Evolutionary conservation across 2,329 filamentous ascomycete genomes (phyloP).

Genomic region (Pseudogymnoascus sp.): DNA sequence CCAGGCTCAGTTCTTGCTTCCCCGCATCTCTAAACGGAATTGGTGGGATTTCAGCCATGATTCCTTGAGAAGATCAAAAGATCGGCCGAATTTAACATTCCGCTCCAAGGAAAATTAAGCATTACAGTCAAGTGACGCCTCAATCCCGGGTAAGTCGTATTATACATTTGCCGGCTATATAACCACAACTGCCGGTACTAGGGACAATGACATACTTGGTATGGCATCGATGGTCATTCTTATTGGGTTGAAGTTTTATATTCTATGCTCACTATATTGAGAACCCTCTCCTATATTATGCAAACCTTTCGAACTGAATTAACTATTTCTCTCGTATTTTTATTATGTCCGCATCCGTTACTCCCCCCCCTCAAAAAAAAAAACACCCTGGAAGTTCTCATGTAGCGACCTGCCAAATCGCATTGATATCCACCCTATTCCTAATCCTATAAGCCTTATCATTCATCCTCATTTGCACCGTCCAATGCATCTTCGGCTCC

Average conservation of each 20-base stretch:
- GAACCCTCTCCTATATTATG: not conserved
- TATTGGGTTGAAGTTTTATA: not conserved
- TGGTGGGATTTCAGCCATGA: not conserved
- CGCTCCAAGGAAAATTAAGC: constrained; percentile 2
- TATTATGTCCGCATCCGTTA: not conserved
- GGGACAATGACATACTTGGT: not conserved
- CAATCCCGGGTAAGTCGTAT: not conserved
- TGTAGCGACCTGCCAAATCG: constrained; percentile 28
- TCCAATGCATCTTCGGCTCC: constrained; percentile 39
- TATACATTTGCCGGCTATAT: not conserved
- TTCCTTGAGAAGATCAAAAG: not conserved
- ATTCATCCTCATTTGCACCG: constrained; percentile 33
- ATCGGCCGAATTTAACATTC: not conserved
- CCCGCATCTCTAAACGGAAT: not conserved
- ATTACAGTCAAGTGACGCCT: not conserved
- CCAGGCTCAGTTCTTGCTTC: not conserved
- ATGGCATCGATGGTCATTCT: not conserved
- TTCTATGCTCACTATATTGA: not conserved
- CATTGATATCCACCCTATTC: constrained; percentile 26
- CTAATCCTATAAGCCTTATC: constrained; percentile 32
- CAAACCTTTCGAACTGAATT: not conserved
- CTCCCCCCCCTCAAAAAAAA: not conserved
- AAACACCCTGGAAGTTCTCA: not conserved
- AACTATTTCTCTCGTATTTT: not conserved
- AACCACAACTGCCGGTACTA: not conserved